These are phyloP conservation scores for Trametes pubescens DNA, from an alignment of 1,284 basidiomycete genomes.

Conservation along the genomic window DNA sequence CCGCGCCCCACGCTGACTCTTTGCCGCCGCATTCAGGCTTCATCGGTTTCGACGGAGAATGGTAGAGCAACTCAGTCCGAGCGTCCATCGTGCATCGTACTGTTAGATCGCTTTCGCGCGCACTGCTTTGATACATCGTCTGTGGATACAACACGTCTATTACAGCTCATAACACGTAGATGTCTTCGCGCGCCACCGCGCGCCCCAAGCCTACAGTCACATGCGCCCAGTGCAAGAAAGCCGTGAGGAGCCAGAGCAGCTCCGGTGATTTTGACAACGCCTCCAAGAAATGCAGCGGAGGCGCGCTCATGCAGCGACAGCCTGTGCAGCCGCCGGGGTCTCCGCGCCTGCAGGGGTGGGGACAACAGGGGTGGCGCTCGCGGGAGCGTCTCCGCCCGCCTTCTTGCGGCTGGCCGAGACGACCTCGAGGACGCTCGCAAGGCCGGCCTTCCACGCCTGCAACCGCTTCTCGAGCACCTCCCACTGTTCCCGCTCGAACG, in stretches of 20 bases:
- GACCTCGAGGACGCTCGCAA: slow-evolving; percentile 73
- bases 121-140: slow-evolving; percentile 25
- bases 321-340: slow-evolving; percentile 35
- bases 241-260: background rate
- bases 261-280: slow-evolving; percentile 5
- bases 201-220: slow-evolving; percentile 2
- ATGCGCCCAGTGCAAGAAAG: slow-evolving; percentile 13
- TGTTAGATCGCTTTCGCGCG: slow-evolving; percentile 21
- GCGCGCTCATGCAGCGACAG: slow-evolving; percentile 33
- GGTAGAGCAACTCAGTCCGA: slow-evolving; percentile 50
- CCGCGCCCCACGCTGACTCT: background rate
- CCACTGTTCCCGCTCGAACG: slow-evolving; percentile 87
- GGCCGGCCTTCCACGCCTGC: slow-evolving; percentile 80
- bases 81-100: slow-evolving; percentile 4
- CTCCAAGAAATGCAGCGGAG: background rate
- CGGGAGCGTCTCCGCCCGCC: slow-evolving; percentile 28
- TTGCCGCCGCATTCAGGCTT: slow-evolving; percentile 58
- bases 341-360: slow-evolving; percentile 32
- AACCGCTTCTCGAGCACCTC: slow-evolving; percentile 82
- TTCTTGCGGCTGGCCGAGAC: slow-evolving; percentile 67
- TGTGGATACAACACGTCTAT: slow-evolving; percentile 31
- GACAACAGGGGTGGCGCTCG: slow-evolving; percentile 3
- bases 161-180: slow-evolving; percentile 26
- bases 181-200: slow-evolving; percentile 7
- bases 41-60: slow-evolving; percentile 84